phyloP scores from a whole-genome alignment of 192 early-diverging fungal species.

The Entophlyctis helioformis region DNA sequence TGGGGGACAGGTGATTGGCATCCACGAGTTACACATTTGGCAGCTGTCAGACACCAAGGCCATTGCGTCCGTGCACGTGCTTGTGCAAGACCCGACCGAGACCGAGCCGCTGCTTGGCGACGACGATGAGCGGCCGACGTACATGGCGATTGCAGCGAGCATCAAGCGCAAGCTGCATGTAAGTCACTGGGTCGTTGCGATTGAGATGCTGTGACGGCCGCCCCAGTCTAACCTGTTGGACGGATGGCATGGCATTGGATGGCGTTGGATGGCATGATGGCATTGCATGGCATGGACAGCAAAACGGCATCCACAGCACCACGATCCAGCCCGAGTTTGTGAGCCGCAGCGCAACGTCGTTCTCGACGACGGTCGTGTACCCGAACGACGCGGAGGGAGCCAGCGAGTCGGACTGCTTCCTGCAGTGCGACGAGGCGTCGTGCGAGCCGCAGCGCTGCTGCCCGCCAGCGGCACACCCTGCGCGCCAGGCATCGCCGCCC shows the following conservation, averaged over 20 bases:
- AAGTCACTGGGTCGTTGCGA: slow-evolving; percentile 7
- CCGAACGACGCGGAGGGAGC: background rate
- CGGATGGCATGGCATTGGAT: no score
- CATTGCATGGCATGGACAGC: background rate
- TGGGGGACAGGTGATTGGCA: slow-evolving; percentile 49
- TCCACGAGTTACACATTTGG: slow-evolving; percentile 93
- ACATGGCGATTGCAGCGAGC: slow-evolving; percentile 55
- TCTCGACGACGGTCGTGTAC: no score
- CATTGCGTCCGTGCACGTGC: slow-evolving; percentile 73
- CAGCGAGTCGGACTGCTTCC: no score
- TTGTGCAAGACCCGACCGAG: slow-evolving; percentile 36
- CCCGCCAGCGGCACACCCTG: no score
- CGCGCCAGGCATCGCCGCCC: no score
- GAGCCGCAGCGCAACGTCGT: background rate
- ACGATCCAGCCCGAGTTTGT: slow-evolving; percentile 90
- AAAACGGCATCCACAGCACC: slow-evolving; percentile 67
- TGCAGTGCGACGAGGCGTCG: background rate
- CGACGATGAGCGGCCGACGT: slow-evolving; percentile 18
- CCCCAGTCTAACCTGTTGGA: no score
- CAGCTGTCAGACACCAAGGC: slow-evolving; percentile 73
- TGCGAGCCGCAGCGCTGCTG: no score
- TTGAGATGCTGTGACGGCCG: no score
- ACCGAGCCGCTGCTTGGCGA: background rate
- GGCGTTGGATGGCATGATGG: background rate
- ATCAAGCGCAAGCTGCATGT: slow-evolving; percentile 70